Evolutionary conservation across 495 filamentous ascomycete species (phyloP), one percentile per base, ranked within the genome.

Genomic region (Lophium mytilinum): DNA sequence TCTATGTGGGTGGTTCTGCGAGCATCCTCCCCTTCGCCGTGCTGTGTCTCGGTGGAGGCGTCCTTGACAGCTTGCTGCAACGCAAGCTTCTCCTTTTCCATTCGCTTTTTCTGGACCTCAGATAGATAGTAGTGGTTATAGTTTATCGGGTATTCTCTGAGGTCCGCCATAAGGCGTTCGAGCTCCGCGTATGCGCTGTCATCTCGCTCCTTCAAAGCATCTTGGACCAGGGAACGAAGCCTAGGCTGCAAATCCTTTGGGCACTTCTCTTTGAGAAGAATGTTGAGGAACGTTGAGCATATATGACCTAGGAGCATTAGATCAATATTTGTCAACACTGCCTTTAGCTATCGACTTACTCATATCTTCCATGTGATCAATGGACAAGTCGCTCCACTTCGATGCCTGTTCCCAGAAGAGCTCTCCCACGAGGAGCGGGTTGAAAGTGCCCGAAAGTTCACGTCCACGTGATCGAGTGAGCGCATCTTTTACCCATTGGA

Each of bases 401-500:
- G 40, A 58, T 24, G 66, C 63, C 50, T 64, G 57, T 41, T 68
- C 66, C 63, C 70, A 69, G 17, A 78, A 78, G 0, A 80, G 58
- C 11, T 63, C 67, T 0, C 70, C 72, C 0, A 80, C 62, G 0
- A 78, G 57, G 1, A 75, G 61, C 15, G 72, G 72, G 36, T 78
- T 80, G 45, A 69, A 64, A 39, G 56, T 78, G 6, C 79, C 79
- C 1, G 74, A 62, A 0, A 80, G 59, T 37, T 79, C 74, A 42
- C 68, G 64, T 3, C 75, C 77, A 5, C 75, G 67, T 10, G 54
- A 67, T 17, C 65, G 45, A 14, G 33, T 57, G 8, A 53, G 43
- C 11, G 18, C 21, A 34, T 53, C 36, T 33, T 37, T n/a, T 2
- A 53, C 19, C 37, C 52, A 39, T 30, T 51, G 8, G 42, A 12